Evolutionary conservation across 2,329 filamentous ascomycete genomes (phyloP), one percentile per base, ranked within the genome.

Genomic region (Colletotrichum melonis): DNA sequence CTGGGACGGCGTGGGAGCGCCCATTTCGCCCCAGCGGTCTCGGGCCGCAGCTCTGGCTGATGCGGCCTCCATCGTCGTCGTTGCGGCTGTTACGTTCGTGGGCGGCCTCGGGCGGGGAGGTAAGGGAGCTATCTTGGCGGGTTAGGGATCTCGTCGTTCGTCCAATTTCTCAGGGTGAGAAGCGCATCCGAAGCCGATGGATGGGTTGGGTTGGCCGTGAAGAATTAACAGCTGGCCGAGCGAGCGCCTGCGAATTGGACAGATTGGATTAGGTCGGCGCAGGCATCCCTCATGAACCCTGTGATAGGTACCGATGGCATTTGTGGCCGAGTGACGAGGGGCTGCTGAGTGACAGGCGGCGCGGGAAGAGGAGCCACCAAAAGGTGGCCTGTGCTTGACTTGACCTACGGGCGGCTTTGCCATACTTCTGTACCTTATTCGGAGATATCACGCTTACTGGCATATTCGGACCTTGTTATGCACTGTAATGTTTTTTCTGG

Each of bases 1-100:
- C 82, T 95, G 95, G 71, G 95, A 96, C 76, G 93, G 91, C 69
- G 93, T 91, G 75, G 94, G 91, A 82, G 93, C 91, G 81, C 92
- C 92, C 85, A 93, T 92, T 82, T 93, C 93, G 85, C 92, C 92
- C 89, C 97, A 98, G 84, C 95, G 95, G 88, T 98, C 96, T 86
- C 96, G 92, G 79, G 95, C 93, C 81, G 96, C 97, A 88, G 97
- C 97, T 82, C 97, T 93, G 84, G 95, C 95, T 82, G 95, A 97
- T 82, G 95, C 93, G 82, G 97, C 96, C 90, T 98, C 96, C 96
- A 98, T 94, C 19, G 42, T 94, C 19, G 19, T 49, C 76, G 78
- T 84, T 55, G 59, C 59, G 42, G 84, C 78, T 75, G 76, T 56
- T 30, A 5, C 24, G 62, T 59, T 67, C 58, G 68, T 68, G 59